Conservation (phyloP, 306 rosid species). For the Begonia peltatifolia region DNA sequence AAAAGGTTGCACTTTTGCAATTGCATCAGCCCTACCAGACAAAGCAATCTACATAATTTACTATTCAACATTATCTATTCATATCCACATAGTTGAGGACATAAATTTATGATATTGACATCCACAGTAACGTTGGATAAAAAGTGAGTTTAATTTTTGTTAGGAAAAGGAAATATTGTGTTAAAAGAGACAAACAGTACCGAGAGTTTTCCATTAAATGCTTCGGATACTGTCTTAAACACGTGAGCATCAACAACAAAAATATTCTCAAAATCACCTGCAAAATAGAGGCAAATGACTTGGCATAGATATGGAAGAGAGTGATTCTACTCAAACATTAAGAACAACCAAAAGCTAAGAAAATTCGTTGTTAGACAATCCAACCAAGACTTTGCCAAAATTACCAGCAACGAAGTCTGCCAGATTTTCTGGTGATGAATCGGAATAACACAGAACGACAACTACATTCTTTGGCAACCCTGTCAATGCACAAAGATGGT, state of each 20-base stretch:
- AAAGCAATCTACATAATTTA: slow-evolving; percentile 39
- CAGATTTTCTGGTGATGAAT: slow-evolving; percentile 31
- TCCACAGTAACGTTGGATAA: background rate
- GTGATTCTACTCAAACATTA: background rate
- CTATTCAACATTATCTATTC: background rate
- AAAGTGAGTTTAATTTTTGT: no score
- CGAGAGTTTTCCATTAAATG: slow-evolving; percentile 44
- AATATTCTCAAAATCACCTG: slow-evolving; percentile 35
- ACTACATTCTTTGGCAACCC: slow-evolving; percentile 52
- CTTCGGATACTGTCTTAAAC: slow-evolving; percentile 52
- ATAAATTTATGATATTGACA: slow-evolving; percentile 3
- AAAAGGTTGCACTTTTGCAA: slow-evolving; percentile 53
- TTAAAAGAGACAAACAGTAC: slow-evolving; percentile 27
- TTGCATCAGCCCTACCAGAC: slow-evolving; percentile 65
- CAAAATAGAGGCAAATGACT: slow-evolving; percentile 11
- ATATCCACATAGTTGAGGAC: background rate
- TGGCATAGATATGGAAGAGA: slow-evolving; percentile 7
- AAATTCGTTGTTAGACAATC: background rate
- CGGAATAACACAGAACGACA: slow-evolving; percentile 37
- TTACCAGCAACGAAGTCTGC: slow-evolving; percentile 49
- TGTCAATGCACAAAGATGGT: slow-evolving; percentile 23
- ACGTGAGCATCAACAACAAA: slow-evolving; percentile 48
- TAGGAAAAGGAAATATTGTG: background rate
- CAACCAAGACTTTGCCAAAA: slow-evolving; percentile 9
- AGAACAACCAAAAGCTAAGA: background rate